Conservation (phyloP, 1,284 basidiomycete species). For the Apiotrichum domesticum region DNA sequence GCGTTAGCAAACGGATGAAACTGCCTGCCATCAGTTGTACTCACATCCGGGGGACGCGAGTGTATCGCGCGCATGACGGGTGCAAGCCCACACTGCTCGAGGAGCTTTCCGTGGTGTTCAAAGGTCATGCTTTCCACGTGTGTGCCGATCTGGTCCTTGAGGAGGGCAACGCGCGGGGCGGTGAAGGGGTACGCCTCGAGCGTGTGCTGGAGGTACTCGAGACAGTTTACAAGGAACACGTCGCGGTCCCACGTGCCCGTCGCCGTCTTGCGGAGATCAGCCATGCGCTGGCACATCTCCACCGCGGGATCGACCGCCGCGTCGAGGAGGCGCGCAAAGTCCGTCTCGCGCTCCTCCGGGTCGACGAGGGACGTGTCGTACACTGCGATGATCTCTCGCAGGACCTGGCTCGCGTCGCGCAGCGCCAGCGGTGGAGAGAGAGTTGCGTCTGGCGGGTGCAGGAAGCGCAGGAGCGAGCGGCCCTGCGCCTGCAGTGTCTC, state of each 20-base stretch:
- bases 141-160: constrained; percentile 60
- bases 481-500: constrained; percentile 78
- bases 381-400: constrained; percentile 80
- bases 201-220: constrained; percentile 69
- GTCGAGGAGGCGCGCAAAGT: constrained; percentile 67
- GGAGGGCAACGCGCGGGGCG: constrained; percentile 53
- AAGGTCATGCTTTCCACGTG: constrained; percentile 63
- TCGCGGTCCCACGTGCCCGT: constrained; percentile 64
- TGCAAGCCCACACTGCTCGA: constrained; percentile 67
- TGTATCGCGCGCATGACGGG: constrained; percentile 58
- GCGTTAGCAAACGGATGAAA: background rate
- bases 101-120: constrained; percentile 67
- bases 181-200: constrained; percentile 71
- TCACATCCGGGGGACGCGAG: constrained; percentile 54
- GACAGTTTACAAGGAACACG: constrained; percentile 76
- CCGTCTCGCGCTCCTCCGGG: constrained; percentile 45
- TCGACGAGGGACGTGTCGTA: constrained; percentile 72
- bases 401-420: constrained; percentile 71
- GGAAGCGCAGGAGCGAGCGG: constrained; percentile 62
- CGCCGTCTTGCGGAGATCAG: constrained; percentile 52
- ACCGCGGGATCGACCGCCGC: constrained; percentile 75
- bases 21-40: constrained; percentile 25
- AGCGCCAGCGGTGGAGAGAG: constrained; percentile 70
- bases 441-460: constrained; percentile 69
- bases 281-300: constrained; percentile 64